Base-by-base conservation (phyloP, 176 grass and related monocot species). In the Areca catechu region DNA sequence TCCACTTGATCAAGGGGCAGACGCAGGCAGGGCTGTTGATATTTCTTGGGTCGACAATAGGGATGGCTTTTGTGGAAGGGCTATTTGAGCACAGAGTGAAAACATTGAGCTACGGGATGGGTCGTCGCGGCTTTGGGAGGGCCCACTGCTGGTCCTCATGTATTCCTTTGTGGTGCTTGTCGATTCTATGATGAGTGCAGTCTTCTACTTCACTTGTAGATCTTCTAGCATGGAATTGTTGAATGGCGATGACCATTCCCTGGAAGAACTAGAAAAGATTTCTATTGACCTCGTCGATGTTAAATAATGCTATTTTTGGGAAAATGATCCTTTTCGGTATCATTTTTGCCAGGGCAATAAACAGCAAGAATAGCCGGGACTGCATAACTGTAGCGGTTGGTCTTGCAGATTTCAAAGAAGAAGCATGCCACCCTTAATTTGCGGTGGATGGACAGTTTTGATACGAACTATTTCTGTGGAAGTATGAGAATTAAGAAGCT, bases 71-170 rank as follows among this genome's bases (percentile, higher is more conserved):
- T 16, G 87, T 91, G 15, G 83, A 91, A 57, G 93, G 87, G 7
- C 71, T 97, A 24, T 97, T 97, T 49, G 93, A 97, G 78, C 93
- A 97, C 65, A 82, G 93, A 58, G 93, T 97, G 67, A 97, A 97
- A 71, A 97, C 93, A 28, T 30, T 97, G 61, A 91, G 93, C 69
- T 91, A 91, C 34, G 93, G 93, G 83, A 97, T 50, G 93, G 93
- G 3, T 88, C 81, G 0, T 91, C 87, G 3, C 64, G 93, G 50
- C 79, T 97, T 43, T 97, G 93, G 93, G 93, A 97, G 72, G 93
- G 80, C 9, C 93, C 93, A 14, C 72, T 97, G 59, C 72, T 97
- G 24, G 79, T 97, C 22, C 71, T 97, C 53, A 91, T 97, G 86
- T 91, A 97, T 67, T 82, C 93, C 1, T 88, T 91, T 34, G 93